These are phyloP conservation scores for Diplogelasinospora grovesii DNA, from an alignment of 495 filamentous ascomycete species.

Conservation along the genomic window DNA sequence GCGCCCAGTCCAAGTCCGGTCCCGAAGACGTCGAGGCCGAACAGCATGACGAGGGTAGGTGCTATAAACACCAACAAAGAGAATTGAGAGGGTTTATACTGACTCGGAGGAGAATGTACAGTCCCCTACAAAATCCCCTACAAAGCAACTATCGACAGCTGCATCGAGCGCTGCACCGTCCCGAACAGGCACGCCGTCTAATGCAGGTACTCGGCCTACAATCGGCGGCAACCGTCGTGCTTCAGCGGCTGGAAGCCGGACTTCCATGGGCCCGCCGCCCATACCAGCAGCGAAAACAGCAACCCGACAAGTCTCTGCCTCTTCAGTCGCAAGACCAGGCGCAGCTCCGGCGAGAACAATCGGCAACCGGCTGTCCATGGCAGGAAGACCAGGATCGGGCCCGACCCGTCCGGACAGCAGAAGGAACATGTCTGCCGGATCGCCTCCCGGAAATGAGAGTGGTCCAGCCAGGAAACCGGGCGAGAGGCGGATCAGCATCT, in stretches of 20 bases:
- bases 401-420: slow-evolving; percentile 24
- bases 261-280: slow-evolving; percentile 63
- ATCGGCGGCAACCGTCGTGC: slow-evolving; percentile 47
- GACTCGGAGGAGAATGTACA: too few species aligned
- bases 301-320: slow-evolving; percentile 28
- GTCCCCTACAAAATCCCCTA: slow-evolving; percentile 76
- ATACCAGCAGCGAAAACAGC: slow-evolving; percentile 24
- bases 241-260: slow-evolving; percentile 40
- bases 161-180: slow-evolving; percentile 51
- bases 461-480: slow-evolving; percentile 18
- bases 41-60: slow-evolving; percentile 54
- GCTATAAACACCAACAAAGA: too few species aligned
- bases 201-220: slow-evolving; percentile 34
- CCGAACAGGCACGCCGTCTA: slow-evolving; percentile 55
- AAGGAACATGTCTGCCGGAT: slow-evolving; percentile 37
- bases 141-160: slow-evolving; percentile 60
- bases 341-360: slow-evolving; percentile 28
- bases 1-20: slow-evolving; percentile 59
- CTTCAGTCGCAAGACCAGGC: slow-evolving; percentile 23
- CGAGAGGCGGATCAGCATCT: slow-evolving; percentile 25
- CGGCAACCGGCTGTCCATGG: slow-evolving; percentile 27
- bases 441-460: slow-evolving; percentile 30
- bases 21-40: slow-evolving; percentile 42
- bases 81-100: neutral
- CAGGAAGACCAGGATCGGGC: slow-evolving; percentile 25